Base-by-base conservation (phyloP, 2,329 filamentous ascomycete genomes). In the Fusarium austroafricanum region DNA sequence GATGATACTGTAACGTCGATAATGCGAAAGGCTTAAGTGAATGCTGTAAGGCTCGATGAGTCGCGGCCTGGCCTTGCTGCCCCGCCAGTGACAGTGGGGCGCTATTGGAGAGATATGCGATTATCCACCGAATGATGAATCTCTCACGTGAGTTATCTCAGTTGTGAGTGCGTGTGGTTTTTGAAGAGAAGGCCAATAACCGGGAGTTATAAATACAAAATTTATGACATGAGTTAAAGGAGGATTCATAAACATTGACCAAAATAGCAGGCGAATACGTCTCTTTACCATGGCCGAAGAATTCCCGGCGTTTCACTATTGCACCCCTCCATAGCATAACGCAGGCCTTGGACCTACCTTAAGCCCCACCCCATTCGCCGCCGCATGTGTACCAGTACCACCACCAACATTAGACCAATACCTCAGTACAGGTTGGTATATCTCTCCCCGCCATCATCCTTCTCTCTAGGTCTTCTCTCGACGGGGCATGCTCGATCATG, bases 401-500 rank as follows among this genome's bases (percentile, higher is more conserved):
- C 35, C 26, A 49, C 53, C 31, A 58, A 38, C 18, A 59, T 23
- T 23, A 23, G 21, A 23, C 54, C 53, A 33, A 67, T 67, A 66
- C 63, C 52, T 66, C 65, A 71, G 29, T 31, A 33, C 68, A 72
- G 62, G 56, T 60, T 65, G 68, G 62, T 69, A 69, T 63, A 71
- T 72, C 67, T 58, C 42, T 45, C 65, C 67, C 68, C 65, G 52
- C 65, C 61, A 55, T 54, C 45, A 60, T 44, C 59, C 53, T 55
- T 62, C 52, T 55, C 56, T 73, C 42, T 15, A 52, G 37, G 29
- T 49, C 61, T 71, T 58, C 57, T 57, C 55, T 62, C 61, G 60
- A 72, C 68, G 72, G 67, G 68, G 72, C 65, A 71, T 71, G 65
- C 70, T 66, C 70, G 67, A 69, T 54, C 60, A 79, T 84, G 83